Evolutionary conservation across 371 early-diverging fungal genomes (phyloP).

Genomic region (Chytridiales sp.): DNA sequence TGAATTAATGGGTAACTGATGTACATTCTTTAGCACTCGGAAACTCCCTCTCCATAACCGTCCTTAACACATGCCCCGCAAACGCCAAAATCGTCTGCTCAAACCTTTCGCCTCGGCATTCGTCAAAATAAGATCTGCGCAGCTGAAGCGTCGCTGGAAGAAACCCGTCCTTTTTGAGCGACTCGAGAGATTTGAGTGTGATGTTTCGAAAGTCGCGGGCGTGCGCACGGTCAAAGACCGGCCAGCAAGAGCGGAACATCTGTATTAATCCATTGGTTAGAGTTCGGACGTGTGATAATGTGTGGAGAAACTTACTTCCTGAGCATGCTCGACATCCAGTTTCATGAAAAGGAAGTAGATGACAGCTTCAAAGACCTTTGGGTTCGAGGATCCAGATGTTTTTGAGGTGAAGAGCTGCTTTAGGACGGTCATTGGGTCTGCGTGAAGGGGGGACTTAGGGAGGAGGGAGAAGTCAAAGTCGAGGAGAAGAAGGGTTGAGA

Average conservation of each 20-base stretch:
- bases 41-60: slow-evolving; percentile 4
- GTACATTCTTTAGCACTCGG: not conserved
- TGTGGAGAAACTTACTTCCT: not conserved
- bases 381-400: slow-evolving; percentile 10
- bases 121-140: slow-evolving; percentile 46
- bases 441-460: not conserved
- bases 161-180: slow-evolving; percentile 27
- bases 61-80: not conserved
- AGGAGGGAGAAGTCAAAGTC: slow-evolving; percentile 2
- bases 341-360: slow-evolving; percentile 14
- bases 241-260: slow-evolving; percentile 48
- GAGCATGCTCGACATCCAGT: not conserved
- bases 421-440: not conserved
- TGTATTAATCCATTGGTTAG: too few relatives aligned
- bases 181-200: slow-evolving; percentile 43
- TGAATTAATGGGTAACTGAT: not conserved
- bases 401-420: not conserved
- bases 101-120: slow-evolving; percentile 39
- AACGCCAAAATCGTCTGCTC: slow-evolving; percentile 14
- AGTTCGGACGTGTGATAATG: not conserved
- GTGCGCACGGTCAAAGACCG: slow-evolving; percentile 39
- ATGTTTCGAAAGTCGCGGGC: slow-evolving; percentile 40
- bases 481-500: slow-evolving; percentile 9
- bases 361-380: slow-evolving; percentile 26
- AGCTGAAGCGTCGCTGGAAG: slow-evolving; percentile 30